Percentiles rank a stretch among this genome's conserved stretches.
Evolutionary conservation across 2,329 filamentous ascomycete species (phyloP).

Genomic region (Tympanopsis confertula): DNA sequence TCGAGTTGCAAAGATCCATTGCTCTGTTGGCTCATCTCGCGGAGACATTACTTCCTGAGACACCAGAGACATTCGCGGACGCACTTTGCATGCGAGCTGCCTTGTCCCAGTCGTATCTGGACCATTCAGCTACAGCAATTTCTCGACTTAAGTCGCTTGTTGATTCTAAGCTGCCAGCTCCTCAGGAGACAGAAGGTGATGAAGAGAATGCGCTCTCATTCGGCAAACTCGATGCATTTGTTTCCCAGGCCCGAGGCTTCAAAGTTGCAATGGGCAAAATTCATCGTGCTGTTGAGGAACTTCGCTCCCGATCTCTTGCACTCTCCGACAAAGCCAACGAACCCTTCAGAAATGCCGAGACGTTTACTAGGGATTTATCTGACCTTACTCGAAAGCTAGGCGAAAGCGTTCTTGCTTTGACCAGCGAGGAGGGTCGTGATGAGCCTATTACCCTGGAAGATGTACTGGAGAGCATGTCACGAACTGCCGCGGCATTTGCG

Average conservation of each 20-base stretch:
- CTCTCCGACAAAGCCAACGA: constrained; percentile 18
- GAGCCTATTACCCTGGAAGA: background rate
- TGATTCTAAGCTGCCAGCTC: constrained; percentile 26
- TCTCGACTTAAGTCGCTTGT: constrained; percentile 33
- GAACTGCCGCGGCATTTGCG: background rate
- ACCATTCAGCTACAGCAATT: constrained; percentile 36
- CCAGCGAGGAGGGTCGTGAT: background rate
- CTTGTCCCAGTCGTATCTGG: constrained; percentile 43
- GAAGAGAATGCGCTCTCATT: constrained; percentile 28
- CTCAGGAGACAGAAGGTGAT: constrained; percentile 25
- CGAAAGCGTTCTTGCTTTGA: background rate
- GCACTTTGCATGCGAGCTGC: constrained; percentile 38
- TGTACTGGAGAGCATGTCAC: background rate
- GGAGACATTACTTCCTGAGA: constrained; percentile 37
- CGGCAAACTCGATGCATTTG: constrained; percentile 34
- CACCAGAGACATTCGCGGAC: constrained; percentile 37
- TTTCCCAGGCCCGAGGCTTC: constrained; percentile 38
- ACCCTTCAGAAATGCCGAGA: background rate
- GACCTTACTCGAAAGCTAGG: background rate
- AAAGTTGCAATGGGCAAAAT: constrained; percentile 47
- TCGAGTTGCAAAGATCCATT: constrained; percentile 44
- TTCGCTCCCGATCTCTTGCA: constrained; percentile 39
- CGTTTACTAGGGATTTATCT: background rate
- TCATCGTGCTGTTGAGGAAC: constrained; percentile 38
- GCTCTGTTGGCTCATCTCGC: constrained; percentile 45